Evolutionary conservation across 768 basidiomycete genomes (phyloP).

Genomic region (Rickenella mellea): DNA sequence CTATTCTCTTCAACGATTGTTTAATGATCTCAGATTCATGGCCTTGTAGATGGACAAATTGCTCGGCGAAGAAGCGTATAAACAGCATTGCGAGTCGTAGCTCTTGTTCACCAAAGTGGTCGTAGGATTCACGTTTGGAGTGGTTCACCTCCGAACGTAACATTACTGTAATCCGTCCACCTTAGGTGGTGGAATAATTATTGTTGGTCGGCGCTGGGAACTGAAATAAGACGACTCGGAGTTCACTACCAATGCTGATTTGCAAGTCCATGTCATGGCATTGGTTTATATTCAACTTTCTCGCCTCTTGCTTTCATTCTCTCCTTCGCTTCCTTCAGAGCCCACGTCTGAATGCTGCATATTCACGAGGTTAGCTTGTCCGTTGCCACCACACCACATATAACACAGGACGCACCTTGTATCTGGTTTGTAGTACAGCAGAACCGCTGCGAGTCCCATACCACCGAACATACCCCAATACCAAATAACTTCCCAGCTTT

Average conservation of each 20-base stretch:
- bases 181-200: too few relatives aligned
- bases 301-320: constrained; percentile 93
- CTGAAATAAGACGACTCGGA: not conserved
- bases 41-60: constrained; percentile 52
- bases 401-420: constrained; percentile 53
- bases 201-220: too few relatives aligned
- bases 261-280: constrained; percentile 14
- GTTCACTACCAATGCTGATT: not conserved
- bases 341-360: constrained; percentile 84
- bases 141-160: not conserved
- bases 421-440: constrained; percentile 89
- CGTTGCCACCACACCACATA: not conserved
- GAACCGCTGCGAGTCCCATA: constrained; percentile 64
- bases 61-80: constrained; percentile 71
- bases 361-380: not conserved
- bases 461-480: constrained; percentile 87
- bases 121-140: not conserved
- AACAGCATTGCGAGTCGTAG: constrained; percentile 39
- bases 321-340: constrained; percentile 77
- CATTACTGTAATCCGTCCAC: not conserved
- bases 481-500: constrained; percentile 89
- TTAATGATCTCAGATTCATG: not conserved
- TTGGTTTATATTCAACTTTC: constrained; percentile 74
- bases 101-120: not conserved
- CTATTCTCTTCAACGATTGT: not conserved